Evolutionary conservation across 768 basidiomycete species (phyloP).

Genomic region (Daedaleopsis sinensis): DNA sequence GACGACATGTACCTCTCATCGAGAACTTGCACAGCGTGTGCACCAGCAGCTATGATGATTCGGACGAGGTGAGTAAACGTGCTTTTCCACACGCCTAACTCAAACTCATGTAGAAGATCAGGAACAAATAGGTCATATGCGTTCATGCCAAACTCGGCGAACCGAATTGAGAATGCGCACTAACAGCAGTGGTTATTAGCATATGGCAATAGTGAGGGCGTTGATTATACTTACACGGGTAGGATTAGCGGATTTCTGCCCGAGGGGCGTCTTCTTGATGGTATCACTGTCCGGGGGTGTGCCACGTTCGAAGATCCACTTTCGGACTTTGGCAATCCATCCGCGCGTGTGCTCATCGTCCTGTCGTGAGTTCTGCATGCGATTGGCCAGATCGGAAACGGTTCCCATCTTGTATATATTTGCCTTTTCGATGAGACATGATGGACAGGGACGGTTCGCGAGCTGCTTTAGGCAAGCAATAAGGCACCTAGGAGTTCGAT

Average conservation of each 20-base stretch:
- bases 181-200: slow-evolving; percentile 2
- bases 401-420: neutral
- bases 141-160: slow-evolving; percentile 26
- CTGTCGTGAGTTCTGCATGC: neutral
- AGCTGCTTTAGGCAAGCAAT: slow-evolving; percentile 32
- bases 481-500: slow-evolving; percentile 17
- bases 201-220: neutral
- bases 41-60: slow-evolving; percentile 12
- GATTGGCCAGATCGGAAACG: too few relatives aligned
- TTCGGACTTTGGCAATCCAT: slow-evolving; percentile 13
- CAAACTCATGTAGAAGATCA: slow-evolving; percentile 39
- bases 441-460: neutral
- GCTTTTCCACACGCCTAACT: slow-evolving; percentile 37
- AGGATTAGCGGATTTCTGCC: slow-evolving; percentile 20
- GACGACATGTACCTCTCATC: slow-evolving; percentile 12
- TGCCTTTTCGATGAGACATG: neutral
- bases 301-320: slow-evolving; percentile 23
- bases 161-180: slow-evolving; percentile 36
- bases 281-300: slow-evolving; percentile 9
- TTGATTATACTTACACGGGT: slow-evolving; percentile 26
- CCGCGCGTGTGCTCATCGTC: neutral
- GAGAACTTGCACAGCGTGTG: neutral
- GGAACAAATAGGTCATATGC: slow-evolving; percentile 29
- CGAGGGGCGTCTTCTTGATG: slow-evolving; percentile 12
- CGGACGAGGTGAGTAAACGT: slow-evolving; percentile 31